Evolutionary conservation across 495 filamentous ascomycete genomes (phyloP).

Genomic region (Physcia stellaris): DNA sequence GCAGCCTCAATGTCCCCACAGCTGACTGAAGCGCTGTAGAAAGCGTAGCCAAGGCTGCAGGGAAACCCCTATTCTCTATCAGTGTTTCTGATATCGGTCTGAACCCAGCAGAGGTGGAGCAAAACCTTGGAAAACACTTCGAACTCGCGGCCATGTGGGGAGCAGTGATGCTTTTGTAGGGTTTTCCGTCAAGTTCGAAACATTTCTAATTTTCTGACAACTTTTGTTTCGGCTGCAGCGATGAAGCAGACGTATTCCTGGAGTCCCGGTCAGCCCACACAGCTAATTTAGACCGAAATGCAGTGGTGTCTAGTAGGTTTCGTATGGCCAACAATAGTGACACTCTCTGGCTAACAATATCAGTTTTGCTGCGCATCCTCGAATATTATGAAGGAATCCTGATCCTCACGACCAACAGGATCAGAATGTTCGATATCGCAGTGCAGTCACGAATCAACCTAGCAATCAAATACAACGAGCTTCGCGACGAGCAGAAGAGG

Average conservation of each 20-base stretch:
- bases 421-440: slow-evolving; percentile 3
- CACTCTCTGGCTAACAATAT: no score
- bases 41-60: slow-evolving; percentile 18
- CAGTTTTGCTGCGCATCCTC: slow-evolving; percentile 9
- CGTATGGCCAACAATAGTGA: no score
- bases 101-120: background rate
- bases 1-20: no score
- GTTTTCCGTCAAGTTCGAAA: no score
- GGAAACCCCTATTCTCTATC: slow-evolving; percentile 11
- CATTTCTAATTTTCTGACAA: no score
- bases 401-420: slow-evolving; percentile 9
- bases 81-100: slow-evolving; percentile 5
- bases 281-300: slow-evolving; percentile 27
- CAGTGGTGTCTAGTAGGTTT: slow-evolving; percentile 40
- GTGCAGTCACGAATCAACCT: slow-evolving; percentile 7
- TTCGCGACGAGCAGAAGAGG: background rate
- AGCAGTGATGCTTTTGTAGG: no score
- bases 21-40: no score
- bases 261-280: slow-evolving; percentile 12
- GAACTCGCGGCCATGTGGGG: slow-evolving; percentile 12
- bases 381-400: slow-evolving; percentile 11
- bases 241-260: slow-evolving; percentile 19
- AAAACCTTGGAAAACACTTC: slow-evolving; percentile 9
- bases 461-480: background rate
- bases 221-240: no score